Evolutionary conservation across 805 yeast species (phyloP), one percentile per base, ranked within the genome.

Genomic region (Wickerhamomyces xylosicus): DNA sequence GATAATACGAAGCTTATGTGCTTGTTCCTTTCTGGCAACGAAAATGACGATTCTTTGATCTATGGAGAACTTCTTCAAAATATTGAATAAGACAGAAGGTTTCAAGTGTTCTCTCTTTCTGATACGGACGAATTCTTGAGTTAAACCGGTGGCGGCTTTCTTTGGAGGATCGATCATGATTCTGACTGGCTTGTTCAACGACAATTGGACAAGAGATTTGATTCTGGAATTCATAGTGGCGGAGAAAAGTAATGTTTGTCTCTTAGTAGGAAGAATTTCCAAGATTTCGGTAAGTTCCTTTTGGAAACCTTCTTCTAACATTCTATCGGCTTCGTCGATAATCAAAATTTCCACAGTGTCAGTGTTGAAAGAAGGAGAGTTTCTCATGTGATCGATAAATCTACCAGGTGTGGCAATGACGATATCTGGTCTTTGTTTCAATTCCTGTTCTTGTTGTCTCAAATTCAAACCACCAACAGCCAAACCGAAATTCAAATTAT

Each of bases 361-460:
- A 36, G 87, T 94, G 36, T 78, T 77, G 59, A 92, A 92, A 38
- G 92, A 81, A 7, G 96, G 86, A 6, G 97, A 89, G 64, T 92
- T 92, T 57, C 97, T 72, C 41, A 92, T 77, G 63, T 92, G 99
- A 62, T 92, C 99, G 54, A 92, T 92, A 49, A 92, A 81, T 67
- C 99, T 75, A 74, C 99, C 99, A 2, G 99, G 99, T 0, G 99
- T 92, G 18, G 98, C 97, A 58, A 92, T 78, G 17, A 92, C 97
- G 39, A 92, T 71, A 67, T 92, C 99, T 2, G 99, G 99, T 54
- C 97, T 76, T 19, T 82, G 66, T 54, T 85, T 86, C 54, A 92
- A 73, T 57, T 85, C 92, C 57, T 86, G 95, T 61, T 92, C 99
- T 66, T 92, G 99, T 54, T 81, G 94, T 58, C 96, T 77, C 47